These are phyloP conservation scores for Penicillium glabrum DNA, from an alignment of 2,329 filamentous ascomycete genomes.

Conservation along the genomic window DNA sequence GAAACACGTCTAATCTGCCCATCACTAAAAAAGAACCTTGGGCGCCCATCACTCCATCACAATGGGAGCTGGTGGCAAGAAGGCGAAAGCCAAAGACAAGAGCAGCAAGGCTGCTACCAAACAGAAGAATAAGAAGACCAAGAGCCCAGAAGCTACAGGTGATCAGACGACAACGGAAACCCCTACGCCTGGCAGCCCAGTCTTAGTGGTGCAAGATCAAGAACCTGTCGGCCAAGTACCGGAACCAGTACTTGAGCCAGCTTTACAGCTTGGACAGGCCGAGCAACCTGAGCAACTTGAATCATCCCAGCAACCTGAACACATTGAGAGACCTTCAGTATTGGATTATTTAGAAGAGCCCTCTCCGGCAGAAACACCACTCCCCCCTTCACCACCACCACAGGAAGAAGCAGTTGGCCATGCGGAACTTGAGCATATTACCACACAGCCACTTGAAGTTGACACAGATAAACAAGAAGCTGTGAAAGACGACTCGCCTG, in stretches of 20 bases:
- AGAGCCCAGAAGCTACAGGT: slow-evolving; percentile 30
- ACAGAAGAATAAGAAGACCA: slow-evolving; percentile 36
- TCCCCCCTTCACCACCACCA: background rate
- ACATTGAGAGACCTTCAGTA: background rate
- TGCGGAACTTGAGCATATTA: background rate
- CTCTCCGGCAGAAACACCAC: background rate
- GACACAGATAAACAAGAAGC: slow-evolving; percentile 14
- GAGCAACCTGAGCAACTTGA: slow-evolving; percentile 1
- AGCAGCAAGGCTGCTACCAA: slow-evolving; percentile 28
- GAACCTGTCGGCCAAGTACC: slow-evolving; percentile 14
- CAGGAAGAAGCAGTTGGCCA: background rate
- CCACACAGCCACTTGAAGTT: slow-evolving; percentile 6
- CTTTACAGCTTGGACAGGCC: slow-evolving; percentile 3
- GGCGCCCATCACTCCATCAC: slow-evolving; percentile 30
- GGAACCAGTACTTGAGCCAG: slow-evolving; percentile 4
- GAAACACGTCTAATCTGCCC: slow-evolving; percentile 30
- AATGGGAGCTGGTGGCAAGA: slow-evolving; percentile 33
- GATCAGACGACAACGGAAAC: slow-evolving; percentile 27
- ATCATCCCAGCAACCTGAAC: background rate
- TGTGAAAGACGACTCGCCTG: slow-evolving; percentile 19
- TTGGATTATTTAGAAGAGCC: background rate
- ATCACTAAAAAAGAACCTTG: slow-evolving; percentile 22
- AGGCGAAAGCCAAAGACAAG: slow-evolving; percentile 29
- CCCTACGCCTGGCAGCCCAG: slow-evolving; percentile 20
- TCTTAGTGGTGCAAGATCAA: slow-evolving; percentile 20